Base-by-base conservation (phyloP, 1,139 yeast genomes). In the Magnusiomyces tetraspermus region DNA sequence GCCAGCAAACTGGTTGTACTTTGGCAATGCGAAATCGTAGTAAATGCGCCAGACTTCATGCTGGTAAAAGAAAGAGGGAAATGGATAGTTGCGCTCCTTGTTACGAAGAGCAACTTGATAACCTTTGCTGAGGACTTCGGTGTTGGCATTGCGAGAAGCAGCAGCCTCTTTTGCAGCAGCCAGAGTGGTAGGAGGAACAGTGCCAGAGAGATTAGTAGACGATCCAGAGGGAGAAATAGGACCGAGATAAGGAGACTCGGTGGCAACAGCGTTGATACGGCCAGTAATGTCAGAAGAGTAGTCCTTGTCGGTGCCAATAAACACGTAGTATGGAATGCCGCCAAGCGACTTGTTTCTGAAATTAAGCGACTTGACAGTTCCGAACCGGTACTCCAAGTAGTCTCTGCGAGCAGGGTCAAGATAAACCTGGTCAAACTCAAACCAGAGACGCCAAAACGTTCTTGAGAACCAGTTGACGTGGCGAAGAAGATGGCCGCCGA, bases 361-460 rank as follows among this genome's bases (percentile, higher is more conserved):
- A 65, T 85, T 85, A 61, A 84, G 68, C 1, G 89, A 79, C 70
- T 85, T 85, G 63, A 85, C 70, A 24, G 94, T 85, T 46, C 94
- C 94, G 62, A 85, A 85, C 61, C 79, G 77, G 69, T 85, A 85
- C 67, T 85, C 95, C 63, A 85, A 75, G 67, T 85, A 85, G 63
- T 83, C 88, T 70, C 95, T 79, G 70, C 95, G 79, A 5, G 89
- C 76, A 41, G 89, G 82, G 64, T 85, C 95, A 60, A 85, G 75
- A 61, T 80, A 83, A 2, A 85, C 95, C 59, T 83, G 78, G 67
- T 85, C 95, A 53, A 85, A 83, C 68, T 85, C 95, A 67, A 85
- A 85, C 95, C 95, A 85, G 52, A 83, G 73, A 64, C 89, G 76
- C 95, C 95, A 85, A 65, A 85, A 85, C 46, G 86, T 83, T 65